Evolutionary conservation across 2,329 filamentous ascomycete genomes (phyloP).

Genomic region (Xylariales sp.): DNA sequence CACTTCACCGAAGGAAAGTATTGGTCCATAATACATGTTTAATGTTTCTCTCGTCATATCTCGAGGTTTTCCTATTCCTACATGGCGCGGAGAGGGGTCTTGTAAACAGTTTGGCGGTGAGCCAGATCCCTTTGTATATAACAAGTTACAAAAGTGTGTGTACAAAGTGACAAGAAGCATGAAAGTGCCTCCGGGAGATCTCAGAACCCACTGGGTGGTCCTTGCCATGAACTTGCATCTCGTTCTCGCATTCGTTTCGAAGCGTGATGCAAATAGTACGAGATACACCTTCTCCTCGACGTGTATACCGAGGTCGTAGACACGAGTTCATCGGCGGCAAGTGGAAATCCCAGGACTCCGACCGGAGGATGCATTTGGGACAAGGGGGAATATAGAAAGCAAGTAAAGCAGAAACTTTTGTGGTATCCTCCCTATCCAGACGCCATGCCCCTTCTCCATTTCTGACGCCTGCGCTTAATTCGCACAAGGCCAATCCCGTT

Average conservation of each 20-base stretch:
- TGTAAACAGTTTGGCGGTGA: neutral
- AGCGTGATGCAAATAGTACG: neutral
- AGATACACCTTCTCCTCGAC: too few species aligned
- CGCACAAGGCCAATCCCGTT: slow-evolving; percentile 12
- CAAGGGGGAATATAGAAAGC: slow-evolving; percentile 16
- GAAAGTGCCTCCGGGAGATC: neutral
- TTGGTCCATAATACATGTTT: too few species aligned
- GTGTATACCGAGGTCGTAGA: too few species aligned
- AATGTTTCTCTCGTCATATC: too few species aligned
- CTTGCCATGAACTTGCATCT: neutral
- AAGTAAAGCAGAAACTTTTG: slow-evolving; percentile 27
- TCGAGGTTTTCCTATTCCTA: too few species aligned
- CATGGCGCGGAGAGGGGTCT: too few species aligned
- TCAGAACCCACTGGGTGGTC: too few species aligned
- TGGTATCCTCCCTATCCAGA: slow-evolving; percentile 34
- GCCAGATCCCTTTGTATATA: neutral
- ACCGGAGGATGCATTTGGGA: neutral
- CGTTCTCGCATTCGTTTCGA: neutral
- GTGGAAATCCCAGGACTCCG: neutral
- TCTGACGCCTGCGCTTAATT: slow-evolving; percentile 12
- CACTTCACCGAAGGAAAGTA: too few species aligned
- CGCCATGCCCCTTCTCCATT: slow-evolving; percentile 18
- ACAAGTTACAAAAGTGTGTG: neutral
- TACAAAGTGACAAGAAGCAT: neutral
- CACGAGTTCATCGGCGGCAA: neutral